Percentiles rank a stretch among this genome's conserved stretches.
These are phyloP conservation scores for Vaccinium corymbosum DNA, from an alignment of 148 eudicot genomes.

Conservation along the genomic window DNA sequence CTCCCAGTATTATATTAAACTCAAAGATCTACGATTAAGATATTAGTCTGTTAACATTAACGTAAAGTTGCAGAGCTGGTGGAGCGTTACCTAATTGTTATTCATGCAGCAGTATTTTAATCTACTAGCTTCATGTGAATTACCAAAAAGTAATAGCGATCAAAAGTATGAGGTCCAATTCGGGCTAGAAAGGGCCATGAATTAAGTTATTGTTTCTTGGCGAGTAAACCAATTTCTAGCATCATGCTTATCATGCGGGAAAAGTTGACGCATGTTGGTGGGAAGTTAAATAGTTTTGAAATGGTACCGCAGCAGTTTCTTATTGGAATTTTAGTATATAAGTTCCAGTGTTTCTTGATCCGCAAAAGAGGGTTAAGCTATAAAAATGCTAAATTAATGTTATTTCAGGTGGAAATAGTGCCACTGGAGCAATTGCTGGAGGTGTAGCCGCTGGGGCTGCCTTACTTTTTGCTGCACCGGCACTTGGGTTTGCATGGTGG, in stretches of 20 bases:
- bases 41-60: neutral
- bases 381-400: neutral
- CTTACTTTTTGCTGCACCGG: conserved; percentile 47
- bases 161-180: neutral
- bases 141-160: neutral
- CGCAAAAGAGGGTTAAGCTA: neutral
- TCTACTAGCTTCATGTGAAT: neutral
- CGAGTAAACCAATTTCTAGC: neutral
- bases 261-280: neutral
- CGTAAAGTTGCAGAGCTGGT: neutral
- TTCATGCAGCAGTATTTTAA: neutral
- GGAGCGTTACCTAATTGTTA: neutral
- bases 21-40: neutral
- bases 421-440: conserved; percentile 53
- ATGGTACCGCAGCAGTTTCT: neutral
- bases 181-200: neutral
- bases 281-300: neutral
- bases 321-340: neutral
- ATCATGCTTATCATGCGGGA: neutral
- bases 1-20: neutral
- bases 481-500: conserved; percentile 40
- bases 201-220: conserved; percentile 1
- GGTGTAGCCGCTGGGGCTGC: conserved; percentile 58
- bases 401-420: conserved; percentile 34
- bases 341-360: neutral